Conservation (phyloP, 345 rosid genomes). For the Luvunga scandens region DNA sequence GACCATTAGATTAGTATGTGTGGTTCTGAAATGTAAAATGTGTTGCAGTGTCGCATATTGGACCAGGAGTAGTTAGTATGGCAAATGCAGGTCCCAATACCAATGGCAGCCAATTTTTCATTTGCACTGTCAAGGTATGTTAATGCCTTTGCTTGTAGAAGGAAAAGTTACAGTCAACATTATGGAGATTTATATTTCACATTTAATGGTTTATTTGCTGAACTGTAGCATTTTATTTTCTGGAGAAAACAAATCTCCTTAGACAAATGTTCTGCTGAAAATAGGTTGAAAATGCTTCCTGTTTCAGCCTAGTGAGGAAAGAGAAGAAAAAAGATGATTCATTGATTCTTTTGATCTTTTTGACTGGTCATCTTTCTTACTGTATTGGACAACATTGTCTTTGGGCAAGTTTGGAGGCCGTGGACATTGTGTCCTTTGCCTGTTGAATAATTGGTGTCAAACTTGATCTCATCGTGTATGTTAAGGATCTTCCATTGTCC, state of each 20-base stretch:
- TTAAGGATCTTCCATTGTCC: not conserved
- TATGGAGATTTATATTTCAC: not conserved
- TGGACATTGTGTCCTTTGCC: not conserved
- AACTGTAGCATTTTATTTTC: not conserved
- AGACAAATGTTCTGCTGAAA: not conserved
- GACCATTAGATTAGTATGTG: not conserved
- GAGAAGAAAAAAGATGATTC: not conserved
- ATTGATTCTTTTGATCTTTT: not conserved
- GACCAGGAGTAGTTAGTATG: slow-evolving; percentile 97
- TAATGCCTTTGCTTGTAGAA: slow-evolving; percentile 5
- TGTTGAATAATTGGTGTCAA: not conserved
- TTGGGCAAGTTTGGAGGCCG: too few relatives aligned
- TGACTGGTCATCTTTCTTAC: not conserved
- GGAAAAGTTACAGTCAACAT: not conserved
- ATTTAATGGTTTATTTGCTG: not conserved
- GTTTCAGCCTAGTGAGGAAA: not conserved
- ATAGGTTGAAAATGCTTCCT: not conserved
- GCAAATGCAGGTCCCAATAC: slow-evolving; percentile 99
- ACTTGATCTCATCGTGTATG: not conserved
- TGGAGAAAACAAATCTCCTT: not conserved
- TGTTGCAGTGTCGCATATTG: slow-evolving; percentile 76
- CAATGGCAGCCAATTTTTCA: slow-evolving; percentile 96
- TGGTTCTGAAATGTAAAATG: slow-evolving; percentile 16
- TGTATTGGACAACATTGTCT: too few relatives aligned
- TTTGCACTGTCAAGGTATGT: slow-evolving; percentile 93